Conservation (phyloP, 306 rosid species). For the Sindora glabra region DNA sequence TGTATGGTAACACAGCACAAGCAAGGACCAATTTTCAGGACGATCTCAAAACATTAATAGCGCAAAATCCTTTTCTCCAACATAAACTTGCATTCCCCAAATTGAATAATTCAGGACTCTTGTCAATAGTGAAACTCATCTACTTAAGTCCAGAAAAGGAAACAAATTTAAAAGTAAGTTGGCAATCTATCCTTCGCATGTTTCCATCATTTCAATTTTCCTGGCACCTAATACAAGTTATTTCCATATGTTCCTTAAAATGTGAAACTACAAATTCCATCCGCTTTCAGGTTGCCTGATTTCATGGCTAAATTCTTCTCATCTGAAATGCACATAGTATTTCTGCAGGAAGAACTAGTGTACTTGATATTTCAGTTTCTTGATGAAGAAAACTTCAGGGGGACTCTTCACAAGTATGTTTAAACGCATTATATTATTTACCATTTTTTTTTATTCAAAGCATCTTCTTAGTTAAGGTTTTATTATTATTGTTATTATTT, state of each 20-base stretch:
- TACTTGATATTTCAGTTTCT: slow-evolving; percentile 16
- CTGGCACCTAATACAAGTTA: not conserved
- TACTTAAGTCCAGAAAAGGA: slow-evolving; percentile 1
- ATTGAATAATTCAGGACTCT: slow-evolving; percentile 13
- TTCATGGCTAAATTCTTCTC: not conserved
- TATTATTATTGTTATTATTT: not conserved
- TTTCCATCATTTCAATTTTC: not conserved
- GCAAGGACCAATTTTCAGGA: slow-evolving; percentile 1
- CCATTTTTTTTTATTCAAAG: not conserved
- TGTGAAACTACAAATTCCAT: not conserved
- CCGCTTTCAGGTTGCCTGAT: not conserved
- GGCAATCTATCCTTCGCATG: not conserved
- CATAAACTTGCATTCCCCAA: slow-evolving; percentile 6
- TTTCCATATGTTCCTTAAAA: not conserved
- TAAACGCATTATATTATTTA: not conserved
- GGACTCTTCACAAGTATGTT: slow-evolving; percentile 12
- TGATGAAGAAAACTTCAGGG: slow-evolving; percentile 6
- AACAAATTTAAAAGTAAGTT: slow-evolving; percentile 10
- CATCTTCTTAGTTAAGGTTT: not conserved
- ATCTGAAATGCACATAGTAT: not conserved
- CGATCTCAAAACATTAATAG: slow-evolving; percentile 10
- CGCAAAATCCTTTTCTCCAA: slow-evolving; percentile 4
- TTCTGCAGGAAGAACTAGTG: slow-evolving; percentile 13
- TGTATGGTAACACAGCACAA: not conserved
- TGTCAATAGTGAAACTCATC: slow-evolving; percentile 11